Base-by-base conservation (phyloP, 2,329 filamentous ascomycete genomes). In the Dissoconium aciculare region DNA sequence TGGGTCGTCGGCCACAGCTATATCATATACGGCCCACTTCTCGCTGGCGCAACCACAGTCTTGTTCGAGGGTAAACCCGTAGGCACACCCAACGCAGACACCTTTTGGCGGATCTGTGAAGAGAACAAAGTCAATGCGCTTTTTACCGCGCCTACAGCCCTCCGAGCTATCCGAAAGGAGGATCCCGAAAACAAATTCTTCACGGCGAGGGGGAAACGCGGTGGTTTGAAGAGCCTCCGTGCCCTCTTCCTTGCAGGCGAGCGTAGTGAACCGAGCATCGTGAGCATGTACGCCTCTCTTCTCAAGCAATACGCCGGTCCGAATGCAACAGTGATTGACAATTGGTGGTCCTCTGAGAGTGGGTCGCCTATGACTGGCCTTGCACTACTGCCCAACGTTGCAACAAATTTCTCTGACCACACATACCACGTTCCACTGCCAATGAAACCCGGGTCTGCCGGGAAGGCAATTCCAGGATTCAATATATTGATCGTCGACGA, bases 1-100 rank as follows among this genome's bases (percentile, higher is more conserved):
- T 94, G 85, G 87, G 82, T 85, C 0, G 81, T 89, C 0, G 81
- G 81, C 3, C 74, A 84, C 50, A 78, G 74, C 4, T 94, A 89
- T 51, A 93, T 93, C 39, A 63, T 93, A 9, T 94, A 94, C 49
- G 85, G 73, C 3, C 85, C 85, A 9, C 68, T 95, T 4, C 68
- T 94, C 2, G 72, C 78, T 1, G 85, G 85, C 4, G 84, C 85
- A 2, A 76, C 84, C 1, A 92, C 83, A 0, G 71, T 94, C 1
- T 63, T 94, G 0, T 94, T 84, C 53, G 85, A 94, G 57, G 87
- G 85, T n/a, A 94, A 94, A 43, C 85, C 85, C 0, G 66, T 93
- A 9, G 84, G 84, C 4, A 93, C 84, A 0, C 85, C 85, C 0
- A 75, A 93, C 45, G 79, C 83, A 1, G 78, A 81, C 4, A 78